Evolutionary conservation across 192 early-diverging fungal genomes (phyloP).

Genomic region (Neocallimastix lanati): DNA sequence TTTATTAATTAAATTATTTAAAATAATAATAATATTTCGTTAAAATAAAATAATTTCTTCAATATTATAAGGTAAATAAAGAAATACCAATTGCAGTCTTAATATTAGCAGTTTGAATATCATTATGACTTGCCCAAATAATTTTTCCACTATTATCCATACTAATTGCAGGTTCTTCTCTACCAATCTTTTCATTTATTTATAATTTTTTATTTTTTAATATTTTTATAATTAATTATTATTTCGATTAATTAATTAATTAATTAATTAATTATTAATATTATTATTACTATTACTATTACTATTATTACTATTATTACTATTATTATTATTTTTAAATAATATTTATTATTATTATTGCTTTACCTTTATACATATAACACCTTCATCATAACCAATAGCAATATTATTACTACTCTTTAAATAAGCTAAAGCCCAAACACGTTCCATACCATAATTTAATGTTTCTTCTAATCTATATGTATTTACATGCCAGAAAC

Average conservation of each 20-base stretch:
- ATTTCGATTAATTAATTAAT: no score
- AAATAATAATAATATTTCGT: no score
- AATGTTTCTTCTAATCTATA: slow-evolving; percentile 90
- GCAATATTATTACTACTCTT: slow-evolving; percentile 79
- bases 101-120: slow-evolving; percentile 88
- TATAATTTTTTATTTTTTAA: neutral
- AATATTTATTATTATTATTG: neutral
- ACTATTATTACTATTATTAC: neutral
- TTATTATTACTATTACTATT: neutral
- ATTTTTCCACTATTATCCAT: slow-evolving; percentile 96
- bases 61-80: no score
- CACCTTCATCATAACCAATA: slow-evolving; percentile 90
- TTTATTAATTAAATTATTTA: no score
- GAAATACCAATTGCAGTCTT: slow-evolving; percentile 48
- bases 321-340: neutral
- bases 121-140: slow-evolving; percentile 93
- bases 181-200: slow-evolving; percentile 43
- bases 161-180: slow-evolving; percentile 86
- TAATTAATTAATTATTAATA: no score
- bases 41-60: no score
- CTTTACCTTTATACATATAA: slow-evolving; percentile 69
- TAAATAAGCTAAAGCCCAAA: slow-evolving; percentile 83
- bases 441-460: slow-evolving; percentile 93
- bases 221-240: no score
- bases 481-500: slow-evolving; percentile 93